phyloP scores from a whole-genome alignment of 805 yeast genomes.

The Candida vaughaniae region DNA sequence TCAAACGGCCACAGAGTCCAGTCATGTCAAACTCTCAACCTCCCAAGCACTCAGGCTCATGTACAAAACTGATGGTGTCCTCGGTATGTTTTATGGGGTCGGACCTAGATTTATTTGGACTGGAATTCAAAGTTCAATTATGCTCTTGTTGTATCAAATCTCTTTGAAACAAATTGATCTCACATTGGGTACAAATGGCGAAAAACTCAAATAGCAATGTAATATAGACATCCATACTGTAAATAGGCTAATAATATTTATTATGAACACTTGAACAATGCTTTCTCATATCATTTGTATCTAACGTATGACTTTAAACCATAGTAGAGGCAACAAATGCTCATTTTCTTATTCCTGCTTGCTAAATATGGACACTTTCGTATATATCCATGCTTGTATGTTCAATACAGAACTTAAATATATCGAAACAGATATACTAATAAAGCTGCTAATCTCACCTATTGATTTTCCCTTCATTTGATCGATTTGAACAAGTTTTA shows the following conservation, averaged over 20 bases:
- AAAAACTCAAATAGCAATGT: slow-evolving; percentile 2
- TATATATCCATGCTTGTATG: too few relatives aligned
- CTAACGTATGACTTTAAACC: too few relatives aligned
- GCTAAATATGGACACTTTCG: too few relatives aligned
- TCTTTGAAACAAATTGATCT: slow-evolving; percentile 52
- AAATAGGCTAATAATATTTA: background rate
- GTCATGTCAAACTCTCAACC: slow-evolving; percentile 22
- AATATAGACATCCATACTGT: slow-evolving; percentile 6
- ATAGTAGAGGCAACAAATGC: too few relatives aligned
- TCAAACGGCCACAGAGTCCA: slow-evolving; percentile 70
- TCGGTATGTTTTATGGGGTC: slow-evolving; percentile 88
- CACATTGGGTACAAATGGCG: slow-evolving; percentile 3
- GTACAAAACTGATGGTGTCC: slow-evolving; percentile 69
- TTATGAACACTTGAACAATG: too few relatives aligned
- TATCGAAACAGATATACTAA: too few relatives aligned
- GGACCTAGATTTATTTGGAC: slow-evolving; percentile 98
- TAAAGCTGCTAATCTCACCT: too few relatives aligned
- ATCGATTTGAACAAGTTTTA: too few relatives aligned
- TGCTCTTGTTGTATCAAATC: slow-evolving; percentile 84
- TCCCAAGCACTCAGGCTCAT: slow-evolving; percentile 39
- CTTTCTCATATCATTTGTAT: too few relatives aligned
- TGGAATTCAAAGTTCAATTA: slow-evolving; percentile 88
- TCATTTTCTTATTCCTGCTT: too few relatives aligned
- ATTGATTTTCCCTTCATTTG: too few relatives aligned
- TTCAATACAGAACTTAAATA: too few relatives aligned